A percentile compares a stretch with the other conserved stretches of the same genome.
Conservation (phyloP, 768 basidiomycete species). For the Astraeus odoratus region DNA sequence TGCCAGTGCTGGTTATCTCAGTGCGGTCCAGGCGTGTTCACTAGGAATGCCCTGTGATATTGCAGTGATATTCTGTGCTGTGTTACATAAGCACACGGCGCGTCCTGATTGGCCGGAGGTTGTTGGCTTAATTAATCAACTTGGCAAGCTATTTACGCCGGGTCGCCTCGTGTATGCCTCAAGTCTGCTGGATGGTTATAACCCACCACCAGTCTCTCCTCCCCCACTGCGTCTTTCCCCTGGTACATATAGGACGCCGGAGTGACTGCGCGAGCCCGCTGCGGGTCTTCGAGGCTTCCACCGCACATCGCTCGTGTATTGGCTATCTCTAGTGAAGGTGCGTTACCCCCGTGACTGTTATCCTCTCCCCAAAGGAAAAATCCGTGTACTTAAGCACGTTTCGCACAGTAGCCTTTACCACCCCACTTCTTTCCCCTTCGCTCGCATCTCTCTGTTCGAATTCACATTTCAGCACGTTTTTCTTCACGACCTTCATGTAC, state of each 20-base stretch:
- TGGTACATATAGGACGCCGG: slow-evolving; percentile 11
- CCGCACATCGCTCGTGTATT: slow-evolving; percentile 12
- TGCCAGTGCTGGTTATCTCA: no score
- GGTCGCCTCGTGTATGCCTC: slow-evolving; percentile 24
- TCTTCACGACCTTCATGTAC: slow-evolving; percentile 23
- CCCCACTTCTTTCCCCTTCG: not conserved
- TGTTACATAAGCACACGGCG: not conserved
- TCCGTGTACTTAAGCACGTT: not conserved
- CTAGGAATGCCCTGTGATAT: no score
- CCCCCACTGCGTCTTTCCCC: slow-evolving; percentile 9
- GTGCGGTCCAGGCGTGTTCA: not conserved
- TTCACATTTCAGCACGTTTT: not conserved
- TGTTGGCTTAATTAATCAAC: slow-evolving; percentile 7
- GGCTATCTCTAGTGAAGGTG: slow-evolving; percentile 10
- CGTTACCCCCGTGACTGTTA: slow-evolving; percentile 1
- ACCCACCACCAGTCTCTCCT: not conserved
- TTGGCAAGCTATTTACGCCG: slow-evolving; percentile 7
- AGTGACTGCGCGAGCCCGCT: slow-evolving; percentile 20
- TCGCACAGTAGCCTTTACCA: not conserved
- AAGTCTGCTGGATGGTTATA: slow-evolving; percentile 13
- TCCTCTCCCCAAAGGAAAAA: no score
- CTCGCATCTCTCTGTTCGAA: not conserved
- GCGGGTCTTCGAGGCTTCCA: slow-evolving; percentile 15
- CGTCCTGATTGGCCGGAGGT: slow-evolving; percentile 15
- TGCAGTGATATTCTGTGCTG: not conserved